These are phyloP conservation scores for Phylloporus sp. DNA, from an alignment of 768 basidiomycete genomes.

Conservation along the genomic window DNA sequence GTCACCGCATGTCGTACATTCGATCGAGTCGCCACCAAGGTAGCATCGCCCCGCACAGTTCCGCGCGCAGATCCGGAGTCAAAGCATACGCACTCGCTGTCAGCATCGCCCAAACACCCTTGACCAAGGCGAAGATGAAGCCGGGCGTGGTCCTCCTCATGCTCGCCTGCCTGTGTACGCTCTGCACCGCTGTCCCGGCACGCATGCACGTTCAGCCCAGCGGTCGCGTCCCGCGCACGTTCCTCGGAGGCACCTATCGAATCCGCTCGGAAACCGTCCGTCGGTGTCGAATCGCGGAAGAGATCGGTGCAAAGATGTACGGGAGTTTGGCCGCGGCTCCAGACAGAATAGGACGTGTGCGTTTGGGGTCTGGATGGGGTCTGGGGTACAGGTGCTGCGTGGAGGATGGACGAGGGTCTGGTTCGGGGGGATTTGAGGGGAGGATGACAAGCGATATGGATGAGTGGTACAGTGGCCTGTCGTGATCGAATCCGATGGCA, in stretches of 20 bases:
- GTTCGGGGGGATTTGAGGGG: neutral
- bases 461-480: too few species aligned
- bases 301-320: neutral
- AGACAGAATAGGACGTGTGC: neutral
- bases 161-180: slow-evolving; percentile 8
- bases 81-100: too few species aligned
- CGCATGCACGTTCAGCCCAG: neutral
- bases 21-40: neutral
- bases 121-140: slow-evolving; percentile 3
- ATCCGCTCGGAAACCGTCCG: neutral
- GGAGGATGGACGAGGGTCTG: neutral
- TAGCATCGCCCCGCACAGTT: neutral
- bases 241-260: slow-evolving; percentile 14
- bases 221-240: slow-evolving; percentile 5
- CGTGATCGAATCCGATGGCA: too few species aligned
- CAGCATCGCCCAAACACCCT: neutral
- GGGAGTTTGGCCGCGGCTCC: neutral
- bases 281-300: neutral
- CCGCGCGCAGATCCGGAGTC: neutral
- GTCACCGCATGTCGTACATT: slow-evolving; percentile 9
- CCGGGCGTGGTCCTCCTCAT: neutral
- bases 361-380: neutral
- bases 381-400: neutral
- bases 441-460: neutral
- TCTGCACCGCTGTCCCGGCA: neutral